Conservation (phyloP, 2,329 filamentous ascomycete species). For the Trichoderma polysporum region DNA sequence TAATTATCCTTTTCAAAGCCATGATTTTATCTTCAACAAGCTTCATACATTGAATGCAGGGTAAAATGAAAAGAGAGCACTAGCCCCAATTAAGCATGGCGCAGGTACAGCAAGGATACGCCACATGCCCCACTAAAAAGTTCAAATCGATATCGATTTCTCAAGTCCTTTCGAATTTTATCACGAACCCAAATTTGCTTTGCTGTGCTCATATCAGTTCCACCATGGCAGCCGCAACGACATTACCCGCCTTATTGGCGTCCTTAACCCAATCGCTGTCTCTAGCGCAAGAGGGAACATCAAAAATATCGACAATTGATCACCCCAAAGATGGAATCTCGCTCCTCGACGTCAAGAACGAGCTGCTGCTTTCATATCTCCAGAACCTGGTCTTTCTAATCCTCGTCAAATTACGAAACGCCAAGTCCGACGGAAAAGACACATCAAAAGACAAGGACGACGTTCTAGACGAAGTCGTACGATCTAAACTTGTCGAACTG, state of each 20-base stretch:
- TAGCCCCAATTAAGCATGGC: background rate
- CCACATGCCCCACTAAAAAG: constrained; percentile 17
- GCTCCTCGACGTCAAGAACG: constrained; percentile 92
- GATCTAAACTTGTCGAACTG: constrained; percentile 85
- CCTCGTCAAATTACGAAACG: constrained; percentile 72
- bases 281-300: constrained; percentile 65
- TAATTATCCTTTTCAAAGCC: background rate
- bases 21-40: too few relatives aligned
- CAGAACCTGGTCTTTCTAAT: constrained; percentile 91
- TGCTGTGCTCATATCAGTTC: background rate
- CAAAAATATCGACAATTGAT: constrained; percentile 61
- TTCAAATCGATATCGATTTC: constrained; percentile 15
- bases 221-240: constrained; percentile 49
- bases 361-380: constrained; percentile 92
- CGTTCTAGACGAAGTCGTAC: constrained; percentile 62
- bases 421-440: constrained; percentile 30
- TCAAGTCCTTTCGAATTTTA: constrained; percentile 2
- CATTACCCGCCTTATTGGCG: constrained; percentile 51
- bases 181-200: background rate
- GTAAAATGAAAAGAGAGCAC: background rate
- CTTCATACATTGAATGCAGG: background rate
- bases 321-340: constrained; percentile 87
- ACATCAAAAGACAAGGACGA: constrained; percentile 36
- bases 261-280: constrained; percentile 59
- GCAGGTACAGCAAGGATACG: background rate